Evolutionary conservation across 2,329 filamentous ascomycete genomes (phyloP).

Genomic region (Orbilia ellipsospora): DNA sequence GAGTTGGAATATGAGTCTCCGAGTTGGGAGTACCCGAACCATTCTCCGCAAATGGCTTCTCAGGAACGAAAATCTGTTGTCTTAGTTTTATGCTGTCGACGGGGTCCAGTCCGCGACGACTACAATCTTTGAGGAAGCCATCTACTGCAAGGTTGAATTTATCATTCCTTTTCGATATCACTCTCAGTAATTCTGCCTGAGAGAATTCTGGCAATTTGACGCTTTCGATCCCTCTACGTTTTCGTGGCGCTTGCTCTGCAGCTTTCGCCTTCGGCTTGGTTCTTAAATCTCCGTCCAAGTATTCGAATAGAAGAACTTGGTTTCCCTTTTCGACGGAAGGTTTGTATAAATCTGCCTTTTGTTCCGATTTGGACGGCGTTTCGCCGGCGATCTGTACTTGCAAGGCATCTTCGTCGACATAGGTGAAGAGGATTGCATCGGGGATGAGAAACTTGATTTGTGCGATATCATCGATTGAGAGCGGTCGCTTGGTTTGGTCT

Average conservation of each 20-base stretch:
- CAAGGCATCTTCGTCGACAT: slow-evolving; percentile 84
- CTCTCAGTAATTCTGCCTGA: slow-evolving; percentile 86
- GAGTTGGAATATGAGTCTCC: slow-evolving; percentile 66
- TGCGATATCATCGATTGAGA: slow-evolving; percentile 82
- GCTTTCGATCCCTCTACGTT: slow-evolving; percentile 71
- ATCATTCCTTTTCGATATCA: slow-evolving; percentile 89
- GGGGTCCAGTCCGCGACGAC: slow-evolving; percentile 73
- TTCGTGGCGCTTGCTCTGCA: slow-evolving; percentile 65
- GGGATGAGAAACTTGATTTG: slow-evolving; percentile 82
- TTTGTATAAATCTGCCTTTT: slow-evolving; percentile 57
- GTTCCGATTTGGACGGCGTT: slow-evolving; percentile 56
- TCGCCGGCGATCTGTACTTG: slow-evolving; percentile 76
- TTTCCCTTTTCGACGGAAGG: slow-evolving; percentile 64
- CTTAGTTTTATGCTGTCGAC: slow-evolving; percentile 72
- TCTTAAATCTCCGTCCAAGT: slow-evolving; percentile 89
- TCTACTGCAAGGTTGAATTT: slow-evolving; percentile 84
- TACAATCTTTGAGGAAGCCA: slow-evolving; percentile 79
- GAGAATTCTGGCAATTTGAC: slow-evolving; percentile 92
- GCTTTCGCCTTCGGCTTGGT: slow-evolving; percentile 70
- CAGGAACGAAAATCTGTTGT: slow-evolving; percentile 61
- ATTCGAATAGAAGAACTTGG: slow-evolving; percentile 89
- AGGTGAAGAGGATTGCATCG: slow-evolving; percentile 81
- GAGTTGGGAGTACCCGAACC: slow-evolving; percentile 23
- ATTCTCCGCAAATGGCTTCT: slow-evolving; percentile 62
- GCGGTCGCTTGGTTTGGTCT: slow-evolving; percentile 76